Base-by-base conservation (phyloP, 176 grass and related monocot genomes). In the Canna indica region DNA sequence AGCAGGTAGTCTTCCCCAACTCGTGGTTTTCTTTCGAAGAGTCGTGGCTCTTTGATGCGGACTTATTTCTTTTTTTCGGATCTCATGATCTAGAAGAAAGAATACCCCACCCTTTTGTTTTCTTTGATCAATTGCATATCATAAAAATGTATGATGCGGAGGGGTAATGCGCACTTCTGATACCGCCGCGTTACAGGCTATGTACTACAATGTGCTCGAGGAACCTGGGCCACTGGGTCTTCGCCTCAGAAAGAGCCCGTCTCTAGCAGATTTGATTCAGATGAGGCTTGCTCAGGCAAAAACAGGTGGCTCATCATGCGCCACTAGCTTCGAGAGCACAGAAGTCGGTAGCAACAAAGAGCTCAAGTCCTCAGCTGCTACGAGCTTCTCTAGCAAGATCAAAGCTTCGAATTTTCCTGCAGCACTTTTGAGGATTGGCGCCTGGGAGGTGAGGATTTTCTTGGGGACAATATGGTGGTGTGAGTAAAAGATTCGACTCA, bases 391-490 rank as follows among this genome's bases (percentile, higher is more conserved):
- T 57, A 85, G 88, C 68, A 83, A 59, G 74, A 5, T 85, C 13
- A 97, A 97, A 87, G 89, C 93, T 77, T 85, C 93, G 44, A 90
- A 92, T 48, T 97, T 97, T 84, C 71, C 78, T 35, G 82, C 75
- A 46, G 62, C 68, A 74, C 34, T 81, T 73, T 79, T 97, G 68
- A 88, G 77, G 71, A 97, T 97, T 70, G 94, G 94, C 45, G 78
- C 31, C 71, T 97, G 94, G 89, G 82, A 90, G 88, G 94, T 97
- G 80, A 83, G 25, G 57, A 56, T 38, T 33, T 62, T 62, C 11
- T 24, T 20, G 7, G 15, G 13, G 15, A 30, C 14, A 50, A 18
- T 31, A 48, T 29, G 68, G 13, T 47, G 26, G 24, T 69, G 14
- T 70, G 36, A 4, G 4, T 9, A 30, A 70, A 47, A 16, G 15